Conservation (phyloP, 1,139 yeast species). For the Pichia sp. region DNA sequence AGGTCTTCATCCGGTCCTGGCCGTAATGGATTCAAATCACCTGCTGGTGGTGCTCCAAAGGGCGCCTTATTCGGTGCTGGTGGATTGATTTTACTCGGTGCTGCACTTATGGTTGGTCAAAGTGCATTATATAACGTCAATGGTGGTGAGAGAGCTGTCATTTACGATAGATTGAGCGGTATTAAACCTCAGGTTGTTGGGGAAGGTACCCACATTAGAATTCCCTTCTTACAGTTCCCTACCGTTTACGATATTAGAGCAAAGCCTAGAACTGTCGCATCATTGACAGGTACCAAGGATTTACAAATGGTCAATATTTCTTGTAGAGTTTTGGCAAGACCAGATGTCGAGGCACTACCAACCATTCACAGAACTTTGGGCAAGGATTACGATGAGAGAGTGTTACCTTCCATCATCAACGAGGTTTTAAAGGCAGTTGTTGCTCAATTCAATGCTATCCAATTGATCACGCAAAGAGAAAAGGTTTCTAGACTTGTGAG, state of each 20-base stretch:
- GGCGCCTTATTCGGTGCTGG: conserved; percentile 74
- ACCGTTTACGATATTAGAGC: conserved; percentile 93
- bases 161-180: conserved; percentile 85
- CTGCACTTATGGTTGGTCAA: conserved; percentile 58
- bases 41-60: conserved; percentile 39
- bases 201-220: conserved; percentile 92
- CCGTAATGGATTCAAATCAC: conserved; percentile 15
- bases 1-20: conserved; percentile 33
- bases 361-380: conserved; percentile 88
- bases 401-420: conserved; percentile 91
- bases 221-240: conserved; percentile 96
- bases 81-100: conserved; percentile 68
- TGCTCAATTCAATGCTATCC: conserved; percentile 97
- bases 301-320: conserved; percentile 98
- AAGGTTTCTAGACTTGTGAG: conserved; percentile 86
- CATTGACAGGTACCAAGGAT: conserved; percentile 96
- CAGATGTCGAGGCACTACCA: conserved; percentile 73
- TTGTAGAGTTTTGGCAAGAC: conserved; percentile 92
- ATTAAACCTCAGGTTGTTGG: conserved; percentile 76
- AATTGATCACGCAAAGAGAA: conserved; percentile 96
- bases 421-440: conserved; percentile 96
- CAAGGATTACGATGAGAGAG: conserved; percentile 90
- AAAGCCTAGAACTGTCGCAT: conserved; percentile 95
- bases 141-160: conserved; percentile 98
- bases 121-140: conserved; percentile 89